Base-by-base conservation (phyloP, 2,329 filamentous ascomycete genomes). In the Penicillium glabrum region DNA sequence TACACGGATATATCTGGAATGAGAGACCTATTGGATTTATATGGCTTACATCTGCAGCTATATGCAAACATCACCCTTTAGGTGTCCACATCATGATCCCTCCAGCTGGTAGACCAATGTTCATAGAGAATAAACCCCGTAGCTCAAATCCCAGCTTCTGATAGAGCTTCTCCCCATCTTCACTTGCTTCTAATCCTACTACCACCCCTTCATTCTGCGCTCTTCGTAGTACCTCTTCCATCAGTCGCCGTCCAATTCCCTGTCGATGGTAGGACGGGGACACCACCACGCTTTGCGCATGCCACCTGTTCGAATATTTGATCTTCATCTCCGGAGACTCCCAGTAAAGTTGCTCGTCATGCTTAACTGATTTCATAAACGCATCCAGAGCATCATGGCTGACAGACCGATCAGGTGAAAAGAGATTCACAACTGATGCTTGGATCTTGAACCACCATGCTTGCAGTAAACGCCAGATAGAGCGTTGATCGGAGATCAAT, bases 81-180 rank as follows among this genome's bases (percentile, higher is more conserved):
- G 52, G 52, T 9, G 35, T 31, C 52, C 52, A 54, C 46, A 49
- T 54, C 52, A 54, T 54, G 16, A 50, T 46, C 23, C 52, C 49
- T 21, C 53, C 41, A 24, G 50, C 58, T n/a, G 19, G 14, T 35
- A 46, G 19, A 10, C 47, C 56, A 37, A 58, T 8, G 21, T 19
- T 21, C 51, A 58, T 51, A 4, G 51, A 58, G 21, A 54, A 54
- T 23, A 46, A 47, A 11, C 56, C 51, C 37, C 56, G 51, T 43
- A 54, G 23, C 26, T 26, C 39, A 41, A 58, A 58, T 21, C 51
- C 56, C 26, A 58, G 21, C 19, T 14, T 27, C 11, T 41, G 51
- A 23, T 54, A 58, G 13, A 58, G 56, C 51, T 47, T 54, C 46
- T 51, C 56, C n/a, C 46, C 56, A 29, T 54, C 56, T 11, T 16